Evolutionary conservation across 169 alveolate genomes (phyloP).

Genomic region (Cryptosporidium parvum): DNA sequence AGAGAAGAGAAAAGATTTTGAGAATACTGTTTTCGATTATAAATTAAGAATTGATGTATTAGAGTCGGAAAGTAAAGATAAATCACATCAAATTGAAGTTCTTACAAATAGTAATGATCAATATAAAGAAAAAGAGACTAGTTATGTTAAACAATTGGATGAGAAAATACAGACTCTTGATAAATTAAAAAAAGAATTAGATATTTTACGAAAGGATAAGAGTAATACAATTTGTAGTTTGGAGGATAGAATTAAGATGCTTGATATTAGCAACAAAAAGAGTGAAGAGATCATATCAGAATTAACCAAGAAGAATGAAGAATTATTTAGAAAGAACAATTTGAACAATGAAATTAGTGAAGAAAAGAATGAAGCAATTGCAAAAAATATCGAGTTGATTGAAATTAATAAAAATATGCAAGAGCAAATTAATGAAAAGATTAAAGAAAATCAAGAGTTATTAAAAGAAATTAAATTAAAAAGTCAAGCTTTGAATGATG

Average conservation of each 20-base stretch:
- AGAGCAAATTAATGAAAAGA: conserved; percentile 2
- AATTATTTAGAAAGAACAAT: conserved; percentile 15
- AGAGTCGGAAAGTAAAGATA: conserved; percentile 17
- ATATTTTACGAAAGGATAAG: conserved; percentile 15
- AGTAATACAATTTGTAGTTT: neutral
- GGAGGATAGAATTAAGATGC: conserved; percentile 71
- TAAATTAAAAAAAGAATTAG: conserved; percentile 27
- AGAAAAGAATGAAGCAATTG: neutral
- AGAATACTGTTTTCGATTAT: neutral
- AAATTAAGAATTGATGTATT: conserved; percentile 1
- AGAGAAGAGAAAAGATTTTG: neutral
- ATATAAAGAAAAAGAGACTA: neutral
- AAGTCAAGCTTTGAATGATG: neutral
- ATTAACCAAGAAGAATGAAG: conserved; percentile 37
- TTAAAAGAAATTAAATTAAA: conserved; percentile 4
- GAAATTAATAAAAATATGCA: neutral
- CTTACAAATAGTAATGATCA: neutral
- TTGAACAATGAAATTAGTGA: neutral
- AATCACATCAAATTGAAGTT: neutral
- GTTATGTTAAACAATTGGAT: conserved; percentile 29
- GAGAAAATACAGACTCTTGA: conserved; percentile 18
- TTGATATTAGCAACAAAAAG: conserved; percentile 54
- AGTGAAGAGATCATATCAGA: conserved; percentile 33
- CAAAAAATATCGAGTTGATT: neutral
- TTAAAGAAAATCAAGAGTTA: conserved; percentile 19